Evolutionary conservation across 2,329 filamentous ascomycete genomes (phyloP).

Genomic region (Calonectria leucothoes): DNA sequence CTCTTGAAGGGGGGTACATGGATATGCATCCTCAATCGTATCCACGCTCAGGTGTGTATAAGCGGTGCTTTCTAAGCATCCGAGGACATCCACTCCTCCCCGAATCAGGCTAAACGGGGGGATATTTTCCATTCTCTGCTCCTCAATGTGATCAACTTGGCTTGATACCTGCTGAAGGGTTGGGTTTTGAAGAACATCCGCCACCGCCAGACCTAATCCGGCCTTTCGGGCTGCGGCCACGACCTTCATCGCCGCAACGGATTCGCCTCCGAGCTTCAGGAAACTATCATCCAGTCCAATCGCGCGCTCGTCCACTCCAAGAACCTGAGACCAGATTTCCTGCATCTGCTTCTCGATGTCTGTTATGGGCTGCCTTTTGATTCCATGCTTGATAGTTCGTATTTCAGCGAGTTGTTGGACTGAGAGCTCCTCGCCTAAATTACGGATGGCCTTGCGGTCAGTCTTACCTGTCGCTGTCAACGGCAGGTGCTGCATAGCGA

Average conservation of each 20-base stretch:
- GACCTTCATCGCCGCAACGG: conserved; percentile 61
- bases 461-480: conserved; percentile 28
- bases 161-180: neutral
- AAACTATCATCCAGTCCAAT: conserved; percentile 59
- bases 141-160: neutral
- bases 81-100: too few species aligned
- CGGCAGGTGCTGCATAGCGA: conserved; percentile 24
- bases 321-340: conserved; percentile 50
- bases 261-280: conserved; percentile 63
- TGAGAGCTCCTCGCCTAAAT: conserved; percentile 21
- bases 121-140: too few species aligned
- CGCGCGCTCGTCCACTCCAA: conserved; percentile 45
- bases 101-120: too few species aligned
- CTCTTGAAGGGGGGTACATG: conserved; percentile 49
- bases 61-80: too few species aligned
- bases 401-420: conserved; percentile 53
- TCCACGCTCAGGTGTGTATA: too few species aligned
- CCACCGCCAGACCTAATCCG: conserved; percentile 11
- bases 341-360: conserved; percentile 40
- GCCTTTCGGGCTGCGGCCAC: conserved; percentile 33
- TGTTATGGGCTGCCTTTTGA: conserved; percentile 14
- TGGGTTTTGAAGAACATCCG: conserved; percentile 26
- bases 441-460: conserved; percentile 21
- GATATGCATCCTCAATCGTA: conserved; percentile 46
- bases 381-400: neutral